phyloP scores from a whole-genome alignment of 1,284 basidiomycete genomes.

The Hemileia vastatrix region DNA sequence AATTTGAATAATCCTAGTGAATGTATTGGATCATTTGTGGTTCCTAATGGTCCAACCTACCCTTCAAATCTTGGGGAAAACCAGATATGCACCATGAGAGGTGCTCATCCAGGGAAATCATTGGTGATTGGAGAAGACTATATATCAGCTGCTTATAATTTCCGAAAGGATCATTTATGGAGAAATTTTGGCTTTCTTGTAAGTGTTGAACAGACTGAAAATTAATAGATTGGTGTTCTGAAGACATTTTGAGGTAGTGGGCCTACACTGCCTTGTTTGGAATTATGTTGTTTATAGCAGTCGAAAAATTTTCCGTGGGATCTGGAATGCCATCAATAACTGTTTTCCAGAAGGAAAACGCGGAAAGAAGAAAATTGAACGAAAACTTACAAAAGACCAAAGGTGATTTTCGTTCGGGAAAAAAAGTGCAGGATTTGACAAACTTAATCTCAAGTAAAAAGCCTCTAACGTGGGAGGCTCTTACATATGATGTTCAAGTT shows the following conservation, averaged over 20 bases:
- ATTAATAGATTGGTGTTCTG: too few relatives aligned
- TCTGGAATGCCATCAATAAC: too few relatives aligned
- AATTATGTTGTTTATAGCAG: too few relatives aligned
- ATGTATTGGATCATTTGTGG: slow-evolving; percentile 40
- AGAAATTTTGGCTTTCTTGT: slow-evolving; percentile 50
- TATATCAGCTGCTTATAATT: slow-evolving; percentile 55
- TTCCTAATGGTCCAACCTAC: slow-evolving; percentile 45
- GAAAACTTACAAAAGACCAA: slow-evolving; percentile 54
- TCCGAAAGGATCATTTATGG: slow-evolving; percentile 58
- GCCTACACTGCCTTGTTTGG: too few relatives aligned
- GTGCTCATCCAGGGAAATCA: slow-evolving; percentile 48
- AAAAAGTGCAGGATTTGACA: slow-evolving; percentile 3
- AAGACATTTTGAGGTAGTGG: too few relatives aligned
- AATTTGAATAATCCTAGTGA: slow-evolving; percentile 31
- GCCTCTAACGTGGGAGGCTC: slow-evolving; percentile 48
- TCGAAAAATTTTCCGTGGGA: too few relatives aligned
- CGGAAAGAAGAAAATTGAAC: slow-evolving; percentile 60
- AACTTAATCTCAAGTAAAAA: slow-evolving; percentile 45
- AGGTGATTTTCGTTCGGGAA: slow-evolving; percentile 14
- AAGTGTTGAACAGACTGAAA: too few relatives aligned
- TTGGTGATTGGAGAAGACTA: slow-evolving; percentile 47
- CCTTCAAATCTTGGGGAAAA: slow-evolving; percentile 32
- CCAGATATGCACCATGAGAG: slow-evolving; percentile 47
- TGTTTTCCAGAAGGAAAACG: slow-evolving; percentile 60
- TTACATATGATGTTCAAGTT: slow-evolving; percentile 48